phyloP scores from a whole-genome alignment of 139 green algal genomes.

The Auxenochlorella pyrenoidosa region DNA sequence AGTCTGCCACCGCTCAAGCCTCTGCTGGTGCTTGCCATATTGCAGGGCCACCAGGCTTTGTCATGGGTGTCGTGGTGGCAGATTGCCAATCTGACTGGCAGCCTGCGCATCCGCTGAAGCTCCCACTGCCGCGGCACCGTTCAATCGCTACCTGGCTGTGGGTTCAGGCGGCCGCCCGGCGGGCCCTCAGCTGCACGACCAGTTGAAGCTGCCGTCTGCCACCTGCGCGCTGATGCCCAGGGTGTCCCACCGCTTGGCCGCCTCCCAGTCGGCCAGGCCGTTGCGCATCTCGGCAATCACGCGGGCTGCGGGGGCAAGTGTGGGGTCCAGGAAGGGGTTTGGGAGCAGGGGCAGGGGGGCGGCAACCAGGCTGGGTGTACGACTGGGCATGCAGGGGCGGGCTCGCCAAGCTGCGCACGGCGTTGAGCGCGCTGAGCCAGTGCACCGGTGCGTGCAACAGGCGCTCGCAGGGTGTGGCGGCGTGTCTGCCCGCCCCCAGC shows the following conservation, averaged over 20 bases:
- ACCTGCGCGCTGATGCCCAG: slow-evolving; percentile 64
- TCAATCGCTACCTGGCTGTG: no score
- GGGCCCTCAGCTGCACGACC: slow-evolving; percentile 31
- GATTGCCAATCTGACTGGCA: no score
- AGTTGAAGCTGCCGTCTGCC: slow-evolving; percentile 47
- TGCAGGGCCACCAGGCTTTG: no score
- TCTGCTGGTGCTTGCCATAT: no score
- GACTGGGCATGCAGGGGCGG: not conserved
- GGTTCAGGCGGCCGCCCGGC: no score
- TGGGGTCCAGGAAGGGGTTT: not conserved
- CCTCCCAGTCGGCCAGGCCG: slow-evolving; percentile 64
- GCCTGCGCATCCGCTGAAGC: no score
- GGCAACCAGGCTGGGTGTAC: not conserved
- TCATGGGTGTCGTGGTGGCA: no score
- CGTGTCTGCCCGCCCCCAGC: no score
- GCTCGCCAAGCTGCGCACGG: not conserved
- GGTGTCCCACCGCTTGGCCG: slow-evolving; percentile 66
- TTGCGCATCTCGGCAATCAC: slow-evolving; percentile 66
- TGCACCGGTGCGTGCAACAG: no score
- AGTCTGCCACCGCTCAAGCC: no score
- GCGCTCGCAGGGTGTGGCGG: not conserved
- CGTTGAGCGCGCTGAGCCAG: not conserved
- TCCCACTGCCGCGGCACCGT: no score
- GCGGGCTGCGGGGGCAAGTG: not conserved
- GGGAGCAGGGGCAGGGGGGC: not conserved